Conservation (phyloP, 345 rosid species). For the Bruguiera gymnorhiza region DNA sequence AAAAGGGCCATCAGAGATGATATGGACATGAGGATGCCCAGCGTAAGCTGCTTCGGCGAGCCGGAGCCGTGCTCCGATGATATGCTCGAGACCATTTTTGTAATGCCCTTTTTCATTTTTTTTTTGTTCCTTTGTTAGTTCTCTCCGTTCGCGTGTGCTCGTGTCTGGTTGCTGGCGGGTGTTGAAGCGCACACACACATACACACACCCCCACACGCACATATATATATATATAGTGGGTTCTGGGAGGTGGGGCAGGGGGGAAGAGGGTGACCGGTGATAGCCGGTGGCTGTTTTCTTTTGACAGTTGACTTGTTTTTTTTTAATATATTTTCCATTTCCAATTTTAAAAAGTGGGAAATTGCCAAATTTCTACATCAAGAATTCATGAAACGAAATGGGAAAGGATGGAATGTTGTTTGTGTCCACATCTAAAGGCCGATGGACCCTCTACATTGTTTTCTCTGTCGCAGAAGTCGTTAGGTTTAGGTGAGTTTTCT, state of each 20-base stretch:
- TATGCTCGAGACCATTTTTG: conserved; percentile 19
- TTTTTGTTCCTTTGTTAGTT: background rate
- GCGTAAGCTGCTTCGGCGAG: conserved; percentile 34
- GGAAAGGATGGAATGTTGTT: no score
- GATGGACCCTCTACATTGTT: no score
- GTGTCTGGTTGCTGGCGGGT: no score
- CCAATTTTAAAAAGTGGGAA: background rate
- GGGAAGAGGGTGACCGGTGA: conserved; percentile 21
- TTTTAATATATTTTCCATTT: no score
- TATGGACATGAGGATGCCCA: conserved; percentile 39
- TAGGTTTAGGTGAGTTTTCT: no score
- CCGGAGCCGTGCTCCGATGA: conserved; percentile 26
- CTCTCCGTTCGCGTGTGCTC: conserved; percentile 1
- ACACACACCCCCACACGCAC: no score
- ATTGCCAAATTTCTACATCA: background rate
- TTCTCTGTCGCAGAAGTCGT: no score
- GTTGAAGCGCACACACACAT: no score
- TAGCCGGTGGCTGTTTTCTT: conserved; percentile 22
- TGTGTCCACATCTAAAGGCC: no score
- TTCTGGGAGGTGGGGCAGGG: background rate
- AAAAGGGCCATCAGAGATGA: conserved; percentile 44
- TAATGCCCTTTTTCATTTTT: no score
- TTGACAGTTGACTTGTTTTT: conserved; percentile 16
- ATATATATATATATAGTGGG: background rate
- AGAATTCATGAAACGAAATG: no score